These are phyloP conservation scores for Plantago coronopus DNA, from an alignment of 305 asterid species.

Conservation along the genomic window DNA sequence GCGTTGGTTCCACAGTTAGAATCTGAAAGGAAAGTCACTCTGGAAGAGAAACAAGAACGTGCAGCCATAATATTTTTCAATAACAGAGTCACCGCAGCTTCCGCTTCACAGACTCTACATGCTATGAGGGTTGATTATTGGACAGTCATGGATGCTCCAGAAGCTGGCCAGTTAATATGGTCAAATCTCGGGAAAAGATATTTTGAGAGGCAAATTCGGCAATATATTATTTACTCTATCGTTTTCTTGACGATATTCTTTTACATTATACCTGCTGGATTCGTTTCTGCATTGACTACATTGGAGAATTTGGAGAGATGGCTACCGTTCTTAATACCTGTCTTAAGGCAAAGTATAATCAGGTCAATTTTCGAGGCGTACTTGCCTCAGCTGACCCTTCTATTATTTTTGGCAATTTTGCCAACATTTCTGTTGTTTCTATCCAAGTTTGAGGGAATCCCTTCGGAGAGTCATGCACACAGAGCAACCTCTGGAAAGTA, in stretches of 20 bases:
- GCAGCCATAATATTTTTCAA: conserved; percentile 75
- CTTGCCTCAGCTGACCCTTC: conserved; percentile 88
- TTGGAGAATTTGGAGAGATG: conserved; percentile 62
- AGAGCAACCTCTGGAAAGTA: conserved; percentile 94
- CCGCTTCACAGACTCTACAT: conserved; percentile 81
- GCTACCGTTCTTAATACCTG: conserved; percentile 62
- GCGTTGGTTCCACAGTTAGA: conserved; percentile 52
- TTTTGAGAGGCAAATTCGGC: conserved; percentile 55
- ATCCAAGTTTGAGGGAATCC: conserved; percentile 87
- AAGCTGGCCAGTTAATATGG: conserved; percentile 70
- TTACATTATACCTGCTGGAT: conserved; percentile 80
- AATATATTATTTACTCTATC: conserved; percentile 44
- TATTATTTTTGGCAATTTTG: conserved; percentile 68
- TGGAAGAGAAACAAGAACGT: conserved; percentile 63
- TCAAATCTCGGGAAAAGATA: conserved; percentile 49
- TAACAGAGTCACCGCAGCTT: conserved; percentile 68
- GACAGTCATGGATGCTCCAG: conserved; percentile 80
- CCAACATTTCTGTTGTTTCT: conserved; percentile 69
- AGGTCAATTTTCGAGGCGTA: conserved; percentile 75
- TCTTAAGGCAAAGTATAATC: conserved; percentile 35
- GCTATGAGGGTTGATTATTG: conserved; percentile 63
- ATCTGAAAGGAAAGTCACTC: conserved; percentile 66
- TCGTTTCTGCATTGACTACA: conserved; percentile 83
- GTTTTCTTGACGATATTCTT: conserved; percentile 84
- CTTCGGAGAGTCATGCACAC: conserved; percentile 60